Evolutionary conservation across 805 yeast genomes (phyloP).

Genomic region (Nakazawaea ishiwadae): DNA sequence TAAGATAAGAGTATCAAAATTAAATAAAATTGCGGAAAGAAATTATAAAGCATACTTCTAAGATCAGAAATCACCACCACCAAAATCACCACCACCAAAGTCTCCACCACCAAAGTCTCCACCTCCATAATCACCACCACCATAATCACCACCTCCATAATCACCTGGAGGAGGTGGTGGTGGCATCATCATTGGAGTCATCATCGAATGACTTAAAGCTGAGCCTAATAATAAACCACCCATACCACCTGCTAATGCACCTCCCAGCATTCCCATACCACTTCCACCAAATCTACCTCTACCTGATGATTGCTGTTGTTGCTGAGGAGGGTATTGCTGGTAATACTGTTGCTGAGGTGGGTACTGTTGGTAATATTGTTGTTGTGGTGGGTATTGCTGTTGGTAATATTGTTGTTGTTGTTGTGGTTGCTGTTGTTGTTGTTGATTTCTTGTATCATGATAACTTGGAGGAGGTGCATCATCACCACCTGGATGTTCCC

Average conservation of each 20-base stretch:
- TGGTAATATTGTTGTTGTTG: constrained; percentile 7
- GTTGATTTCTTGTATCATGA: constrained; percentile 1
- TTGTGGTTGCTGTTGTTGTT: constrained; percentile 12
- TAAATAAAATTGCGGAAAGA: no score
- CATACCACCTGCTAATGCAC: constrained; percentile 27
- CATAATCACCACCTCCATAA: constrained; percentile 6
- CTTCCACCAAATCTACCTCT: constrained; percentile 16
- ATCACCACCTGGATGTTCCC: constrained; percentile 77
- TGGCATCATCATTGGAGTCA: constrained; percentile 13
- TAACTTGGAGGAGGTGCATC: constrained; percentile 10
- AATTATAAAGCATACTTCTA: no score
- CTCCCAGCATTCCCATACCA: constrained; percentile 24
- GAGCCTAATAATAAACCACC: constrained; percentile 24
- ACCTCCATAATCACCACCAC: constrained; percentile 1
- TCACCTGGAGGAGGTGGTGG: not conserved
- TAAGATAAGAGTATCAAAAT: no score
- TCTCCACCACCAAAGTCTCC: constrained; percentile 5
- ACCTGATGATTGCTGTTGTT: constrained; percentile 14
- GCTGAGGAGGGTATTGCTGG: constrained; percentile 18
- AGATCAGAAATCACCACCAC: no score
- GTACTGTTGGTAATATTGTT: constrained; percentile 17
- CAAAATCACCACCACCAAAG: constrained; percentile 8
- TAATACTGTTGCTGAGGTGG: constrained; percentile 17
- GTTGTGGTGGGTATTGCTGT: constrained; percentile 15
- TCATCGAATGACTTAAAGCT: constrained; percentile 12